These are phyloP conservation scores for Stephanodiscus minutulus DNA, from an alignment of 108 stramenopile genomes.

Conservation along the genomic window DNA sequence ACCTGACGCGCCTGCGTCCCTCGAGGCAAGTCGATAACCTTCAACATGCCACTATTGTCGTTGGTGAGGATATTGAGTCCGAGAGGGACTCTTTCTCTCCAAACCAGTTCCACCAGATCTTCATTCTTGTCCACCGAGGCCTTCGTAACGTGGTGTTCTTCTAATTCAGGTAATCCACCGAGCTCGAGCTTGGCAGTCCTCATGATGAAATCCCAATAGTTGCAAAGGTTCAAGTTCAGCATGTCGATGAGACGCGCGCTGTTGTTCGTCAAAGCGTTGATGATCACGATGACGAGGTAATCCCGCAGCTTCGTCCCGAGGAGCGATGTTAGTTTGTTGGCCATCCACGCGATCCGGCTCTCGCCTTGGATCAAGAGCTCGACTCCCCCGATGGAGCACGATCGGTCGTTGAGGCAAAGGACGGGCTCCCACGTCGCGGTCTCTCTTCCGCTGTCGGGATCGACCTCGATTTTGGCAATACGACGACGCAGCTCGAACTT, in stretches of 20 bases:
- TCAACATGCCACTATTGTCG: constrained; percentile 78
- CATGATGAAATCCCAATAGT: constrained; percentile 85
- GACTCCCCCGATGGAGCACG: constrained; percentile 75
- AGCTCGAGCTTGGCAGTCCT: constrained; percentile 71
- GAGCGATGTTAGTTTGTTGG: constrained; percentile 81
- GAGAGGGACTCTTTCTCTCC: constrained; percentile 81
- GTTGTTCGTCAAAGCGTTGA: constrained; percentile 63
- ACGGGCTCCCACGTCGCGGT: constrained; percentile 78
- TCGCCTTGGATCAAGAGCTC: constrained; percentile 80
- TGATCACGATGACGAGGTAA: constrained; percentile 77
- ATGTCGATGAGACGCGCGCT: constrained; percentile 82
- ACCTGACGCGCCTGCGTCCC: constrained; percentile 86
- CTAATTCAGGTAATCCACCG: constrained; percentile 58
- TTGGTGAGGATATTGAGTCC: constrained; percentile 89
- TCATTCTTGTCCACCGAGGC: constrained; percentile 49
- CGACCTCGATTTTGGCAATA: constrained; percentile 31
- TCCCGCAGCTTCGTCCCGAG: constrained; percentile 79
- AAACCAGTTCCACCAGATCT: constrained; percentile 77
- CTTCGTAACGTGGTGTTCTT: constrained; percentile 60
- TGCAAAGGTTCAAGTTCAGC: constrained; percentile 66
- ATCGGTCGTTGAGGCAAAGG: constrained; percentile 79
- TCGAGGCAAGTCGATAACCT: constrained; percentile 90
- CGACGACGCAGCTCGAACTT: constrained; percentile 81
- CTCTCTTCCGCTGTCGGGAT: constrained; percentile 21
- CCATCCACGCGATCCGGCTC: constrained; percentile 75